A percentile compares a stretch with the other conserved stretches of the same genome.
These are phyloP conservation scores for Blastobotrys peoriensis DNA, from an alignment of 805 yeast genomes.

Conservation along the genomic window DNA sequence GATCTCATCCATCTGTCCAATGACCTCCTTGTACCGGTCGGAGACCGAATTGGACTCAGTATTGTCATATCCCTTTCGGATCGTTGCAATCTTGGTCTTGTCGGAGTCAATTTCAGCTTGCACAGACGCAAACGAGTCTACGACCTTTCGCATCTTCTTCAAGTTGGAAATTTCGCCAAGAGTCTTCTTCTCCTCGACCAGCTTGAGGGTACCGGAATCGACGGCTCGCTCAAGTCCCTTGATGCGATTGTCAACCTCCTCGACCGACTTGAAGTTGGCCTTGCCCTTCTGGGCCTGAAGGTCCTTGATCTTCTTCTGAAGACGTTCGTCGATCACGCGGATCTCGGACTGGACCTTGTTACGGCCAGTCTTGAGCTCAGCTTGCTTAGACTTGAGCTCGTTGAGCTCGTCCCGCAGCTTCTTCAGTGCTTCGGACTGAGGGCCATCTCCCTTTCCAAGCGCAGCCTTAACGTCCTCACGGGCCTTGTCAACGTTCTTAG, in stretches of 20 bases:
- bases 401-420: slow-evolving; percentile 45
- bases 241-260: slow-evolving; percentile 32
- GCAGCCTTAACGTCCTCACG: slow-evolving; percentile 22
- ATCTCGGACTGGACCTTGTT: slow-evolving; percentile 53
- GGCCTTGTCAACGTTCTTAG: slow-evolving; percentile 22
- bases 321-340: slow-evolving; percentile 57
- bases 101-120: slow-evolving; percentile 78
- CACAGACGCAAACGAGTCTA: slow-evolving; percentile 61
- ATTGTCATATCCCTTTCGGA: slow-evolving; percentile 60
- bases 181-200: slow-evolving; percentile 83
- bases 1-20: slow-evolving; percentile 64
- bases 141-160: slow-evolving; percentile 75
- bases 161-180: slow-evolving; percentile 81
- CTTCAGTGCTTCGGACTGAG: slow-evolving; percentile 39
- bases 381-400: slow-evolving; percentile 38
- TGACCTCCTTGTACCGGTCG: slow-evolving; percentile 56
- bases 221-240: slow-evolving; percentile 59
- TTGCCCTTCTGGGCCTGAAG: slow-evolving; percentile 67
- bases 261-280: slow-evolving; percentile 47
- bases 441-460: slow-evolving; percentile 28
- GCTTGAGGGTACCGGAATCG: slow-evolving; percentile 70
- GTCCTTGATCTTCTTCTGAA: slow-evolving; percentile 72
- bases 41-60: slow-evolving; percentile 58
- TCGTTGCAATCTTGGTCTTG: slow-evolving; percentile 64
- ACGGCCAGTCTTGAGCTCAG: slow-evolving; percentile 43